Percentiles rank a stretch among this genome's conserved stretches.
Conservation (phyloP, 2,329 filamentous ascomycete genomes). For the Paecilomyces niveus region DNA sequence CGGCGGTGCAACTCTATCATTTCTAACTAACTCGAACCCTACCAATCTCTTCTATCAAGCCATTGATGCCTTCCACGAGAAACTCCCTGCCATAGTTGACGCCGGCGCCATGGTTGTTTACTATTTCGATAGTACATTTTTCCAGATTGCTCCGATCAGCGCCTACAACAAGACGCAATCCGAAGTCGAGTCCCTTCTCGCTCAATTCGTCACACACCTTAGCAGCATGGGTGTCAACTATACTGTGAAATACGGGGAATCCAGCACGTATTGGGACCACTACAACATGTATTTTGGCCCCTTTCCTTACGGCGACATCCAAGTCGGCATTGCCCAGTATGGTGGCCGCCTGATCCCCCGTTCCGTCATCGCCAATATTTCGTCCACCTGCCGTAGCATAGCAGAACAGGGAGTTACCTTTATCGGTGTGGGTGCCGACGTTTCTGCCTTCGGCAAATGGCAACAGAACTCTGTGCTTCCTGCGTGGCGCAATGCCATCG, state of each 20-base stretch:
- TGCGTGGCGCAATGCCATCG: conserved; percentile 29
- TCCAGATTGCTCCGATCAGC: conserved; percentile 40
- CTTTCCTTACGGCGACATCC: conserved; percentile 1
- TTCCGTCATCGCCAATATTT: conserved; percentile 22
- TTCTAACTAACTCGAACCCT: conserved; percentile 26
- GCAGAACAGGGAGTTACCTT: conserved; percentile 26
- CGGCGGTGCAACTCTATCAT: conserved; percentile 40
- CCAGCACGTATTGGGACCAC: conserved; percentile 23
- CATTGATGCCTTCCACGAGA: conserved; percentile 41
- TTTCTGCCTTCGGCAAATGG: conserved; percentile 25
- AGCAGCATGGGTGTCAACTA: conserved; percentile 27
- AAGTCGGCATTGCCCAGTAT: conserved; percentile 14
- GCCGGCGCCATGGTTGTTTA: conserved; percentile 46
- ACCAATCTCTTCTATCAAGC: conserved; percentile 44
- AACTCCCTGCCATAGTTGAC: conserved; percentile 44
- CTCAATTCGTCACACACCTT: conserved; percentile 38
- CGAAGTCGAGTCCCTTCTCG: conserved; percentile 40
- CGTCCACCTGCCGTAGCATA: conserved; percentile 24
- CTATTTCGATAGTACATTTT: conserved; percentile 46
- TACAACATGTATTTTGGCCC: conserved; percentile 7
- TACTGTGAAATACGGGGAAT: conserved; percentile 19
- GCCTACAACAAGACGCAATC: conserved; percentile 40
- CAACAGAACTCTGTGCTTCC: conserved; percentile 35
- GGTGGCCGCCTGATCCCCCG: conserved; percentile 31
- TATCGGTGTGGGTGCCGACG: conserved; percentile 33